Conservation (phyloP, 441 rosid species). For the Rhodomyrtus psidioides region DNA sequence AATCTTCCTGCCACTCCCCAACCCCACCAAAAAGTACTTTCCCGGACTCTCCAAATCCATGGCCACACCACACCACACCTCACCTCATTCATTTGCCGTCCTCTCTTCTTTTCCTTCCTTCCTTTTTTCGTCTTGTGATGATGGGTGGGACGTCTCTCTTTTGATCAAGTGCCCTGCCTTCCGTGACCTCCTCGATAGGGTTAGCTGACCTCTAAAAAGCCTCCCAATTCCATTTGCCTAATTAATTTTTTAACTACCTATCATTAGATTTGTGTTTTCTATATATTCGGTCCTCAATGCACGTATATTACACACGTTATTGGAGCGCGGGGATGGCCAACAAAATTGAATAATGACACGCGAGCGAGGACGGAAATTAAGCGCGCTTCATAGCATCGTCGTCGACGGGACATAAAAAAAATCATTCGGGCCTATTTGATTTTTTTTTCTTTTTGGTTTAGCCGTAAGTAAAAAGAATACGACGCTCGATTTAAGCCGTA, state of each 20-base stretch:
- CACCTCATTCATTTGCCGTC: not conserved
- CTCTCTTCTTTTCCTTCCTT: not conserved
- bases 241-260: not conserved
- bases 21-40: not conserved
- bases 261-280: not conserved
- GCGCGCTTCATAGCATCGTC: not conserved
- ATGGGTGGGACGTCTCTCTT: not conserved
- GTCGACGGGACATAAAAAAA: not conserved
- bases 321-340: not conserved
- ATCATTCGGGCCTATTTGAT: no score
- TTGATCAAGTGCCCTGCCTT: not conserved
- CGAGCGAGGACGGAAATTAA: not conserved
- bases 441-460: no score
- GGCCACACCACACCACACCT: not conserved
- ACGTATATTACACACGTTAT: no score
- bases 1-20: not conserved
- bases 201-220: not conserved
- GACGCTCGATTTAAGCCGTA: no score
- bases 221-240: fast-evolving
- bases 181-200: not conserved
- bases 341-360: not conserved
- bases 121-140: not conserved
- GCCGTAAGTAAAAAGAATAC: no score
- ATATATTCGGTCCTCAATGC: no score
- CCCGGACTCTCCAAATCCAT: not conserved